Base-by-base conservation (phyloP, 2,329 filamentous ascomycete genomes). In the Botrytis cinerea region DNA sequence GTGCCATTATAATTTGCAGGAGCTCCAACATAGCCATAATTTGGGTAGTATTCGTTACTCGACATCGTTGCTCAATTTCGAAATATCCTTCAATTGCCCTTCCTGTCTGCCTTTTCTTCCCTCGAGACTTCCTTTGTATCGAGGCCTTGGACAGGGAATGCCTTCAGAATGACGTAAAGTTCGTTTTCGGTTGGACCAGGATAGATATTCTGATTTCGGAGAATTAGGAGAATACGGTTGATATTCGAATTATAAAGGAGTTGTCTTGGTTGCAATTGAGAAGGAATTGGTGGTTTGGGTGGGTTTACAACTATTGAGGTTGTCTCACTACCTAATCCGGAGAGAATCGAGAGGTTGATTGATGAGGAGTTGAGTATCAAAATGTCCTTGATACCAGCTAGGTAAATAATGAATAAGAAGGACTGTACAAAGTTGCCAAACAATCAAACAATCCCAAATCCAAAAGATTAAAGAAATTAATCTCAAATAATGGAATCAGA, bases 1-100 rank as follows among this genome's bases (percentile, higher is more conserved):
- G 89, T 91, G 81, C 89, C 89, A 84, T 91, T 91, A 83, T 90
- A 91, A 74, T 80, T 81, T 76, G 86, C 80, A 57, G 90, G 89
- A 63, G 88, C 81, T 72, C 90, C 89, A 77, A 87, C 82, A 82
- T 87, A 87, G 71, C 85, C 83, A 81, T 91, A 90, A 76, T 77
- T 80, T 32, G 78, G 79, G 35, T 75, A 68, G 74, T 76, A 81
- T 48, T 54, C 60, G 54, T 35, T 54, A 16, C 25, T 66, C 22
- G 70, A 67, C 70, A 71, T 71, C 1, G 22, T 66, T 45, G 14
- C 25, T 20, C 6, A 35, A 32, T 14, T 61, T 45, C n/a, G 22
- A 38, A 38, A 20, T 28, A 8, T 66, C 45, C 46, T 71, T 51
- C 70, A 71, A 67, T 66, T 66, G 70, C 32, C 46, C n/a, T 35